These are phyloP conservation scores for Liriodendron chinense DNA, from an alignment of 164 flowering plant genomes.

Conservation along the genomic window DNA sequence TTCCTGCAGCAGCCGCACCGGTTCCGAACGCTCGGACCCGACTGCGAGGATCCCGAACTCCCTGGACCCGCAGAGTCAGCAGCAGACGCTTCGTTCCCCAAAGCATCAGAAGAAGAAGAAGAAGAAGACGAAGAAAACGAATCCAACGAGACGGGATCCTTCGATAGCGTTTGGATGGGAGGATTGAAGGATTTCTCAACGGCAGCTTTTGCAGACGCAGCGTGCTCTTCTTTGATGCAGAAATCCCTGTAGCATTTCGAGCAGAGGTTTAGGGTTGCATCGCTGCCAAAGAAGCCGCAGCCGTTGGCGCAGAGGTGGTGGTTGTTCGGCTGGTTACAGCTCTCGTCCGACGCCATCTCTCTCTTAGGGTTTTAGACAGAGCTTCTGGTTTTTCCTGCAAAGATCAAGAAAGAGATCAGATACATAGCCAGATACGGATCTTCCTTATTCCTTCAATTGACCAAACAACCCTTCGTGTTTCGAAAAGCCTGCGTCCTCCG, in stretches of 20 bases:
- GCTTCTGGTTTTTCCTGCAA: neutral
- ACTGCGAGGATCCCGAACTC: neutral
- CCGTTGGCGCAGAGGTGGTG: constrained; percentile 17
- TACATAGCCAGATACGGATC: constrained; percentile 18
- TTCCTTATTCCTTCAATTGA: constrained; percentile 15
- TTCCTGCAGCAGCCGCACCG: constrained; percentile 17
- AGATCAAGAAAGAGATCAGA: constrained; percentile 18
- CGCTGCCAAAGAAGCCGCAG: constrained; percentile 22
- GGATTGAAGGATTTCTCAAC: constrained; percentile 11
- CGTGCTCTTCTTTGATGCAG: constrained; percentile 10
- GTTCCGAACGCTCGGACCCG: neutral
- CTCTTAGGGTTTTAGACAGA: neutral
- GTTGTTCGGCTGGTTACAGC: constrained; percentile 8
- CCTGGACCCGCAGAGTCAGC: neutral
- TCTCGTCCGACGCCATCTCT: constrained; percentile 14
- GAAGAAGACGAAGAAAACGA: constrained; percentile 4
- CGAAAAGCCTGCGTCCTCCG: neutral
- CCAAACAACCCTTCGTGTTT: neutral
- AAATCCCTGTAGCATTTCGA: constrained; percentile 17
- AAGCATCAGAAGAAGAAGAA: neutral
- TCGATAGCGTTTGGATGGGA: neutral
- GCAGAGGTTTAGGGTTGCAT: constrained; percentile 17
- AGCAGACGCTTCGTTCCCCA: neutral
- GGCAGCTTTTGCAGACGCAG: constrained; percentile 12
- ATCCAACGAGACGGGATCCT: neutral